phyloP scores from a whole-genome alignment of 208 protist species.

The Endotrypanum monterogeii region DNA sequence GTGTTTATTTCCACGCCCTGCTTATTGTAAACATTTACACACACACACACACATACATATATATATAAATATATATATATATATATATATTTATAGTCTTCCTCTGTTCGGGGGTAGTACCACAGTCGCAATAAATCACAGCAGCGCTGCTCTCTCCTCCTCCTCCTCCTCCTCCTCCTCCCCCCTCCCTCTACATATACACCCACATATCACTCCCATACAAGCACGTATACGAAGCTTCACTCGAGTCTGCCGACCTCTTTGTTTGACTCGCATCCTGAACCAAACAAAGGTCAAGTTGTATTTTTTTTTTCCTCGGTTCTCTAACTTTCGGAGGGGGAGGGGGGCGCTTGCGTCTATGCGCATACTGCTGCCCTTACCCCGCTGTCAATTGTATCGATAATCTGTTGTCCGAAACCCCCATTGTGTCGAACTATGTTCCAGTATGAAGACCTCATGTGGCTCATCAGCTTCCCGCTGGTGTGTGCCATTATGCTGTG shows the following conservation, averaged over 20 bases:
- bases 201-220: no score
- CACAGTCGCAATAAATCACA: no score
- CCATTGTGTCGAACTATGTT: conserved; percentile 23
- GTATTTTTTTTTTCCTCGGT: neutral
- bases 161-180: no score
- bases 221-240: neutral
- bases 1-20: no score
- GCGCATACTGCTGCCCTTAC: neutral
- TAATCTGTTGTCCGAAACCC: neutral
- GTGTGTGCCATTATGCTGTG: conserved; percentile 50
- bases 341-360: neutral
- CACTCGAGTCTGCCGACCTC: neutral
- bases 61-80: neutral
- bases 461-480: conserved; percentile 58
- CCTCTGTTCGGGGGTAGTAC: no score
- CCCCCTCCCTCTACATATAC: no score
- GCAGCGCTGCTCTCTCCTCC: neutral
- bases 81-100: no score
- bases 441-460: conserved; percentile 62
- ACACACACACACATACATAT: no score
- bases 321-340: no score
- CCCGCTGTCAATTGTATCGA: neutral
- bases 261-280: neutral
- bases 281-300: neutral
- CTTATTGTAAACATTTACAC: no score